These are phyloP conservation scores for Stentor coeruleus DNA, from an alignment of 73 alveolate genomes.

Conservation along the genomic window DNA sequence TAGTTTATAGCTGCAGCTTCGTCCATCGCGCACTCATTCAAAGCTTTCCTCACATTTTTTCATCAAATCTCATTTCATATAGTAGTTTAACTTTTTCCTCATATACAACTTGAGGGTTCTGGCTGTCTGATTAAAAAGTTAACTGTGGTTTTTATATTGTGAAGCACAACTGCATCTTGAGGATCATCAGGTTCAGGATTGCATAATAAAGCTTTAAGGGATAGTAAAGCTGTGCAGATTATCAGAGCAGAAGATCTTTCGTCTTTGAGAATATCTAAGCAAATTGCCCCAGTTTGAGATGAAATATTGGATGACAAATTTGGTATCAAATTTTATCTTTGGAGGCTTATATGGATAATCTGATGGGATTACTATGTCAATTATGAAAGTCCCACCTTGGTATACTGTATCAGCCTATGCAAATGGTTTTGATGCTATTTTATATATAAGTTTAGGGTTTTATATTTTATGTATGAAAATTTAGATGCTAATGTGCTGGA, in stretches of 20 bases:
- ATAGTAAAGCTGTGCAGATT: conserved; percentile 84
- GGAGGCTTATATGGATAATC: conserved; percentile 96
- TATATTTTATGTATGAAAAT: too few species aligned
- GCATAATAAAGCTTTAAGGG: conserved; percentile 82
- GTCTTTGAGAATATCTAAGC: conserved; percentile 84
- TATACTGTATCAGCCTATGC: conserved; percentile 70
- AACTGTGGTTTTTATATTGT: too few species aligned
- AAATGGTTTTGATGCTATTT: too few species aligned
- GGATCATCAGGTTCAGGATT: conserved; percentile 88
- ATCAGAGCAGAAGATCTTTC: conserved; percentile 96
- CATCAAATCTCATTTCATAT: conserved; percentile 85
- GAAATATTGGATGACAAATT: too few species aligned
- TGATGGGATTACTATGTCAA: conserved; percentile 80
- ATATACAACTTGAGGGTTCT: conserved; percentile 35
- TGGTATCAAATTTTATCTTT: conserved; percentile 87
- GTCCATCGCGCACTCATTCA: conserved; percentile 43
- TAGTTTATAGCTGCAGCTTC: too few species aligned
- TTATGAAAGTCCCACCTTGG: conserved; percentile 73
- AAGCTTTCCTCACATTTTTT: conserved; percentile 52
- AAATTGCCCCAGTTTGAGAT: conserved; percentile 90
- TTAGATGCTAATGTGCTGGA: conserved; percentile 45
- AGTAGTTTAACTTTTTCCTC: conserved; percentile 68
- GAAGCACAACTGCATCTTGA: too few species aligned
- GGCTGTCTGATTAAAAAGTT: too few species aligned
- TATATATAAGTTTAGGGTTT: too few species aligned